phyloP scores from a whole-genome alignment of 2,329 filamentous ascomycete species.

The Macrophomina pseudophaseolina region DNA sequence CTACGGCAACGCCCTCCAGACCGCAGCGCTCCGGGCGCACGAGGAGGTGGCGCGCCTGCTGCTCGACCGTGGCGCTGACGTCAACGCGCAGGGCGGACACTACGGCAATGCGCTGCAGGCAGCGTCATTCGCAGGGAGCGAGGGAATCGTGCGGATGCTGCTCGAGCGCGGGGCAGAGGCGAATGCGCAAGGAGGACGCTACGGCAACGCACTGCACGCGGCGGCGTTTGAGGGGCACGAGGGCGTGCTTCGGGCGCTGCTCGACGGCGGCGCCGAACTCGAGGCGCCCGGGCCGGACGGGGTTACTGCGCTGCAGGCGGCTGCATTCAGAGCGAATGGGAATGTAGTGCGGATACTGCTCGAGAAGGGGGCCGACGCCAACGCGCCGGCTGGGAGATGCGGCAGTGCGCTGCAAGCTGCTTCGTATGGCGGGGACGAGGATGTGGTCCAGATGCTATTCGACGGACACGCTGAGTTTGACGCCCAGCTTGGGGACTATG shows the following conservation, averaged over 20 bases:
- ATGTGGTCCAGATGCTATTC: neutral
- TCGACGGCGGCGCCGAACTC: neutral
- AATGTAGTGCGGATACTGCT: neutral
- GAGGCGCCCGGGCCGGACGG: neutral
- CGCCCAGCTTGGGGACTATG: neutral
- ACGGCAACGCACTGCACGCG: neutral
- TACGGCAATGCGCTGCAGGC: neutral
- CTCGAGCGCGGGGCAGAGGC: neutral
- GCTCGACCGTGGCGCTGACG: neutral
- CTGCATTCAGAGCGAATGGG: neutral
- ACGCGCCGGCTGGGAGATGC: neutral
- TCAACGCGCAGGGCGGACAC: neutral
- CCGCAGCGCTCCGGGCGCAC: neutral
- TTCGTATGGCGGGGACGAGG: neutral
- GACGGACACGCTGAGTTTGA: neutral
- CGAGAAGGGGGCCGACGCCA: neutral
- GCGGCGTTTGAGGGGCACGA: neutral
- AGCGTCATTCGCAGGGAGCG: neutral
- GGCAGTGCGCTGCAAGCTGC: neutral
- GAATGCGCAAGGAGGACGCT: neutral
- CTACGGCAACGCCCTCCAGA: neutral
- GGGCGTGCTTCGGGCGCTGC: neutral
- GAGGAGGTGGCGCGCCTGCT: neutral
- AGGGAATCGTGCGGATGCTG: neutral
- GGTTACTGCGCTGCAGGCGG: neutral